Evolutionary conservation across 2,329 filamentous ascomycete genomes (phyloP), one percentile per base, ranked within the genome.

Genomic region (Cladobotryum mycophilum): DNA sequence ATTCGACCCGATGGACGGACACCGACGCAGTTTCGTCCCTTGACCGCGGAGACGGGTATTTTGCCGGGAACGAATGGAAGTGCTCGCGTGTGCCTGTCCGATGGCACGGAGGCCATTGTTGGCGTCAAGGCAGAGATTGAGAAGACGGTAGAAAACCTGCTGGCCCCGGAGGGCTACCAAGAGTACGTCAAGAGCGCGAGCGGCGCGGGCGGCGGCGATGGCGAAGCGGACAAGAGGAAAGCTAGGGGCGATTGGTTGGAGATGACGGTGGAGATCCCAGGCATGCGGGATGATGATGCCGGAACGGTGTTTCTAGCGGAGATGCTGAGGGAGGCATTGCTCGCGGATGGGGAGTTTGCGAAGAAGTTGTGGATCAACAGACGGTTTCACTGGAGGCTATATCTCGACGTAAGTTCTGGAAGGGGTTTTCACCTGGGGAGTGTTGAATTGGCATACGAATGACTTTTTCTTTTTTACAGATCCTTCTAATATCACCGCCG

Each of bases 71-170:
- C 92, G 14, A 95, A 97, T 64, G 93, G 93, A 54, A 95, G 88
- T 69, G 92, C 93, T 53, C 83, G 95, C 34, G 86, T 99, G 43
- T 95, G 92, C 58, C 95, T 97, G 66, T 84, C 90, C 3, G 93
- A 99, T 67, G 93, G 93, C 46, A 95, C 90, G 1, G 93, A 99
- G 70, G 93, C 93, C 6, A 86, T 99, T 54, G 93, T 96, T 5
- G 93, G 93, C 42, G 85, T 96, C 54, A 99, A 97, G 72, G 90
- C 89, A 1, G 92, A 97, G 71, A 88, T 97, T 4, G 90, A 96
- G 68, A 85, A 81, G 73, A 89, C 85, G 43, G 58, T 59, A 15
- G 57, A 59, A 37, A 58, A 55, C 40, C 63, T 55, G 47, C 60
- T 58, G 41, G 63, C 58, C 40, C 59, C 63, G 6, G 56, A 60